Base-by-base conservation (phyloP, 2,329 filamentous ascomycete genomes). In the Sphaerulina vaccinii region DNA sequence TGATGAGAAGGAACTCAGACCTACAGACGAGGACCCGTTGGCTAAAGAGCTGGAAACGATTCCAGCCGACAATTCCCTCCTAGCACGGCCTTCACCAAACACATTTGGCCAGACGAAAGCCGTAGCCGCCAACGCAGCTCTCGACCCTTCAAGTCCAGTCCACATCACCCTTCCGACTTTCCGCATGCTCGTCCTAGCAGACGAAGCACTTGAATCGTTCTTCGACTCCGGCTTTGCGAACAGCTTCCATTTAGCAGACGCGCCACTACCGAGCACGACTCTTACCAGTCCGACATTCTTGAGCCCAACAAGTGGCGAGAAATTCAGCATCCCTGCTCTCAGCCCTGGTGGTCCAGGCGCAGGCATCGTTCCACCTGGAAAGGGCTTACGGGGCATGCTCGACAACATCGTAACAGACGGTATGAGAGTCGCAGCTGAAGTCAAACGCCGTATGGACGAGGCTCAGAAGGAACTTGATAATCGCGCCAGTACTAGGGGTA, bases 381-480 rank as follows among this genome's bases (percentile, higher is more conserved):
- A 91, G 59, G 90, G 93, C 18, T 79, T 99, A 1, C 82, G 93
- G 36, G 93, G 93, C 16, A 93, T 99, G 53, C 77, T 99, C 33
- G 93, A 99, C 73, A 96, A 95, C 63, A 97, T 99, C 63, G 93
- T 97, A 58, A 95, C 88, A 1, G 93, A 99, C 67, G 93, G 93
- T 36, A 96, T 97, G 85, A 86, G 92, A 27, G 92, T 97, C 52
- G 93, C 93, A 0, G 88, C 87, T 1, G 93, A 99, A 70, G 92
- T 99, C 45, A 81, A 88, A 60, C 83, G 91, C 63, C 81, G 91
- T 38, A 96, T 97, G 86, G 92, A 99, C 57, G 93, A 99, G 68
- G 92, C 92, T 2, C 91, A 96, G 71, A 85, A 84, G 62, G 92
- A 97, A 67, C 74, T 96, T 59, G 92, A 96, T 71, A 87, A 85